Evolutionary conservation across 345 rosid species (phyloP), one percentile per base, ranked within the genome.

Genomic region (Aethionema arabicum): DNA sequence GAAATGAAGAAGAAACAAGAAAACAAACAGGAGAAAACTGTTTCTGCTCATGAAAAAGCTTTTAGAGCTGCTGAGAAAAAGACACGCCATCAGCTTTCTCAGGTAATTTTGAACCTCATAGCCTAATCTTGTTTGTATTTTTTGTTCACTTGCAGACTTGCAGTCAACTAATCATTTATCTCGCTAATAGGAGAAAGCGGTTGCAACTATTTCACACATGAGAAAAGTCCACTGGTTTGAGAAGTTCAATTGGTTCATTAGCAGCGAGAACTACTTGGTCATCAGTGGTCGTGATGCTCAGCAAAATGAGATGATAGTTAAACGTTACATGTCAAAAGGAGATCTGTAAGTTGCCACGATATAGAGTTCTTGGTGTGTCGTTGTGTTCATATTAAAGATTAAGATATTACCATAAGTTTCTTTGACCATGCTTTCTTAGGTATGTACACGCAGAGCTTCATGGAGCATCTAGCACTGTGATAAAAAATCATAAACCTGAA

Each of bases 181-280:
- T 41, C 33, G 35, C 11, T 47, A 56, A 79, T 80, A 93, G 97
- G 99, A 90, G 61, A 90, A 87, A 77, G 51, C 85, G 73, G 92
- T 84, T 69, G 95, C 99, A 44, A 76, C 84, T 59, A 90, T 93
- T 77, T 79, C 97, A 45, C 92, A 93, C 59, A 87, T 93, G 86
- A 91, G 92, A 61, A 93, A 93, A 74, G 85, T 90, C 70, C 97
- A 93, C 82, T 93, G 99, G 99, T 90, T 93, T 63, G 99, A 90
- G 86, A 93, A 93, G 72, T 93, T 87, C 67, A 84, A 93, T 77
- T 93, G 99, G 99, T 93, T 93, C 77, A 80, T 90, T 78, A 90
- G 95, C 80, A 87, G 96, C 39, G 97, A 87, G 80, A 93, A 93
- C 72, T 93, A 90, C 66, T 73, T 93, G 73, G 78, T 87, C 70